Percentiles rank a stretch among this genome's conserved stretches.
phyloP scores from a whole-genome alignment of 805 yeast species.

The Lipomyces spencermartinsiae region DNA sequence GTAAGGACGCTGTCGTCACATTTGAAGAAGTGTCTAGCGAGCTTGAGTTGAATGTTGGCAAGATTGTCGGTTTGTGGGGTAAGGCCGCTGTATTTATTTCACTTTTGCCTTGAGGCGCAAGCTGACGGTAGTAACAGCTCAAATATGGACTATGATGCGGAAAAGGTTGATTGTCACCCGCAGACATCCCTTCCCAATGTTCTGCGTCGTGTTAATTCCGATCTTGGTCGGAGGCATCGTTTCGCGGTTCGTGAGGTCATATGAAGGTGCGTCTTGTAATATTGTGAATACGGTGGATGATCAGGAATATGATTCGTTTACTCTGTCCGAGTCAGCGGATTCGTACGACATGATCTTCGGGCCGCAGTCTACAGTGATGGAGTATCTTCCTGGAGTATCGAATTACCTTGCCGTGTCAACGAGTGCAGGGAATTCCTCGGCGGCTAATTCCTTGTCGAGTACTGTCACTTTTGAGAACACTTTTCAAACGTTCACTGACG shows the following conservation, averaged over 20 bases:
- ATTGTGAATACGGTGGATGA: slow-evolving; percentile 17
- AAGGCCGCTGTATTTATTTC: neutral
- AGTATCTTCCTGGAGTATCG: slow-evolving; percentile 12
- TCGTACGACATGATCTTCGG: slow-evolving; percentile 20
- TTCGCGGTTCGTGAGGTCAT: slow-evolving; percentile 19
- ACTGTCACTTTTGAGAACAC: slow-evolving; percentile 29
- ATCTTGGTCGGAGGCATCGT: slow-evolving; percentile 32
- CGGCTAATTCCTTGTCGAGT: neutral
- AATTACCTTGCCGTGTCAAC: slow-evolving; percentile 5
- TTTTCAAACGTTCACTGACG: slow-evolving; percentile 32
- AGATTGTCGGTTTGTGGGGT: slow-evolving; percentile 25
- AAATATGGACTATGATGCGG: slow-evolving; percentile 31
- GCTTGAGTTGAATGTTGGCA: slow-evolving; percentile 17
- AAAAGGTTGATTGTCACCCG: slow-evolving; percentile 28
- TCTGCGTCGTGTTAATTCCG: slow-evolving; percentile 26
- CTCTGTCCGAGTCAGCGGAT: neutral
- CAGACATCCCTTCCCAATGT: slow-evolving; percentile 25
- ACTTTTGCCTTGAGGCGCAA: neutral
- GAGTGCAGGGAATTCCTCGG: neutral
- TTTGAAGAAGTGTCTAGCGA: neutral
- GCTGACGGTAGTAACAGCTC: slow-evolving; percentile 14
- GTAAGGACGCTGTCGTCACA: neutral
- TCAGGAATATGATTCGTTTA: slow-evolving; percentile 9
- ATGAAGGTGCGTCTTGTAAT: slow-evolving; percentile 19
- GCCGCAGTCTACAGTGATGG: slow-evolving; percentile 10